These are phyloP conservation scores for Pisolithus thermaeus DNA, from an alignment of 1,284 basidiomycete genomes.

Conservation along the genomic window DNA sequence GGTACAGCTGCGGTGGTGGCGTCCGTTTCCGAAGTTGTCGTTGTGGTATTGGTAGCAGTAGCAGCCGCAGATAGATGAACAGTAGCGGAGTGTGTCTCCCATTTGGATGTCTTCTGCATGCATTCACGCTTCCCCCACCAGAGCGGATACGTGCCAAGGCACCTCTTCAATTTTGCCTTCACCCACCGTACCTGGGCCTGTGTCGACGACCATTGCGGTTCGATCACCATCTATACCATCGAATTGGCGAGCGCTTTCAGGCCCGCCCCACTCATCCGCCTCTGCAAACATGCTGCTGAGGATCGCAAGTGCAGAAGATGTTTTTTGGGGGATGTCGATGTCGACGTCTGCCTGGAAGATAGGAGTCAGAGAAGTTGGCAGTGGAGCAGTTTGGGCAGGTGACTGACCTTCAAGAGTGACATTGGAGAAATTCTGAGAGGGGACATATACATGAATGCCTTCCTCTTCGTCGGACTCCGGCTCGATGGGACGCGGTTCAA, in stretches of 20 bases:
- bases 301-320: constrained; percentile 41
- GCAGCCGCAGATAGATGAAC: neutral
- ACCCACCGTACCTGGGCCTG: neutral
- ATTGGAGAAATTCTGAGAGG: too few relatives aligned
- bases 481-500: neutral
- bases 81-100: constrained; percentile 1
- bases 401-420: too few relatives aligned
- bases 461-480: too few relatives aligned
- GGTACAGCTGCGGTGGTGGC: neutral
- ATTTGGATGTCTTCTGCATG: constrained; percentile 11
- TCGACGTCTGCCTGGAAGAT: neutral
- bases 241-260: constrained; percentile 51
- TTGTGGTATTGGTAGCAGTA: too few relatives aligned
- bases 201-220: neutral
- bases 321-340: constrained; percentile 41
- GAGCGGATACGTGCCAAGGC: neutral
- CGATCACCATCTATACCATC: constrained; percentile 31
- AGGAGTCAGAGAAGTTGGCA: too few relatives aligned
- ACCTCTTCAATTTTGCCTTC: constrained; percentile 13
- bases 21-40: too few relatives aligned
- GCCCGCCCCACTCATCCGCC: constrained; percentile 43
- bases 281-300: constrained; percentile 49
- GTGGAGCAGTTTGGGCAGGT: too few relatives aligned
- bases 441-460: too few relatives aligned
- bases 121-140: too few relatives aligned